Percentiles rank a stretch among this genome's conserved stretches.
Conservation (phyloP, 1,139 yeast genomes). For the Blastobotrys elegans region DNA sequence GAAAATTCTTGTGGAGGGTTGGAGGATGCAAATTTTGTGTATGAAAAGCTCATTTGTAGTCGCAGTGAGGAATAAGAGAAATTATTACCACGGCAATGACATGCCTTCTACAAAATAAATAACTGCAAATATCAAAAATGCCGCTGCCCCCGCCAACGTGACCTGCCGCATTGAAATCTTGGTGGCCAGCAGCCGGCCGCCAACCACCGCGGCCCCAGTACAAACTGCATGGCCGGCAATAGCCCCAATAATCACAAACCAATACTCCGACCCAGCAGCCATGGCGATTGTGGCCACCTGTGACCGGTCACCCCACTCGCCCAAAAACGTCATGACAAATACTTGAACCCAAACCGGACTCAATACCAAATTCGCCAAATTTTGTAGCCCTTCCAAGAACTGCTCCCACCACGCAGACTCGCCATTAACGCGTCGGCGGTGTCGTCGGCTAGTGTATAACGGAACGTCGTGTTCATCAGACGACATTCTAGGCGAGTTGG, state of each 20-base stretch:
- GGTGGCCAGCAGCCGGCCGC: constrained; percentile 86
- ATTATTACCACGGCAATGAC: constrained; percentile 10
- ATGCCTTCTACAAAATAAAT: constrained; percentile 51
- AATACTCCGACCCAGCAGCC: constrained; percentile 95
- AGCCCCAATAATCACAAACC: constrained; percentile 87
- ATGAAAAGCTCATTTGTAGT: too few relatives aligned
- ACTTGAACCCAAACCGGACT: constrained; percentile 95
- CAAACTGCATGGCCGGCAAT: constrained; percentile 88
- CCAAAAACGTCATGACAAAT: constrained; percentile 91
- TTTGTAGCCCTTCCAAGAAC: constrained; percentile 37
- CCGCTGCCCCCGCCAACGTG: constrained; percentile 83
- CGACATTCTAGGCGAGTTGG: constrained; percentile 29
- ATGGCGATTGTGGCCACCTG: constrained; percentile 97
- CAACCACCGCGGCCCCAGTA: constrained; percentile 86
- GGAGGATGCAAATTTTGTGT: background rate
- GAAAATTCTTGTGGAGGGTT: background rate
- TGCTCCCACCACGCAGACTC: constrained; percentile 1
- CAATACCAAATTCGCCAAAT: constrained; percentile 57
- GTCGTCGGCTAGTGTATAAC: constrained; percentile 24
- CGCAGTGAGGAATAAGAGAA: too few relatives aligned
- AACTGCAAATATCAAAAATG: constrained; percentile 77
- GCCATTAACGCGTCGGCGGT: constrained; percentile 11
- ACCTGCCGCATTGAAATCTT: constrained; percentile 88
- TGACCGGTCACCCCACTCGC: constrained; percentile 99
- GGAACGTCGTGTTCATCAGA: constrained; percentile 26